phyloP scores from a whole-genome alignment of 768 basidiomycete species.

The Candolleomyces efflorescens region DNA sequence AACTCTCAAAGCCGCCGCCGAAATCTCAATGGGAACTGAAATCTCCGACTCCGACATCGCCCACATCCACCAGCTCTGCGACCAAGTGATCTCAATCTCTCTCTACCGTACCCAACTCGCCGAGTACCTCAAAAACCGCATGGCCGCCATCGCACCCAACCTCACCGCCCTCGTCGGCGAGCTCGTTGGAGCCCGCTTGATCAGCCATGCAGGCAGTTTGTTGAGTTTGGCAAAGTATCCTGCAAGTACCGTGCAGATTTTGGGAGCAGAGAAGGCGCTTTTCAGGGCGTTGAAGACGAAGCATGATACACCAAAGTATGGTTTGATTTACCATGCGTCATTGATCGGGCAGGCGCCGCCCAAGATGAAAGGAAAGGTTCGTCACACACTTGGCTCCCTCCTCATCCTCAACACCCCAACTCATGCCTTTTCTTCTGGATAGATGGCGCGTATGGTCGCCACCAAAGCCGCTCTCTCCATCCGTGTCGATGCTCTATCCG shows the following conservation, averaged over 20 bases:
- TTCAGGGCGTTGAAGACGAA: constrained; percentile 99
- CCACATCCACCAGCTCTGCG: constrained; percentile 96
- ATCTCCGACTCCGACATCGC: constrained; percentile 94
- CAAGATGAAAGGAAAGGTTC: constrained; percentile 94
- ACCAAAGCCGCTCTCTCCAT: constrained; percentile 97
- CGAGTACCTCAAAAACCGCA: constrained; percentile 95
- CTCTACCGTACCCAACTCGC: constrained; percentile 92
- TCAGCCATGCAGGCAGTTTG: constrained; percentile 94
- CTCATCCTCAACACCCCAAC: constrained; percentile 1
- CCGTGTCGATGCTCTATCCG: constrained; percentile 95
- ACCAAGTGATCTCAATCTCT: constrained; percentile 97
- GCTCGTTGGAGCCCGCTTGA: constrained; percentile 87
- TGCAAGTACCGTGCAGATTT: constrained; percentile 96
- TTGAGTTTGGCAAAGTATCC: constrained; percentile 97
- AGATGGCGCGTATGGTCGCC: constrained; percentile 99
- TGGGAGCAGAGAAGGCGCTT: constrained; percentile 97
- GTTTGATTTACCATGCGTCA: constrained; percentile 98
- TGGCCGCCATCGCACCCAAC: constrained; percentile 98
- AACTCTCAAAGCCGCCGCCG: constrained; percentile 91
- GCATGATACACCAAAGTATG: constrained; percentile 99
- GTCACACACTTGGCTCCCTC: background rate
- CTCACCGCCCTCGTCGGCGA: constrained; percentile 90
- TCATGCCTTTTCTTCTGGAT: background rate
- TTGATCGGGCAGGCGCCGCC: constrained; percentile 96
- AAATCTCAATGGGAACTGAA: constrained; percentile 99